Base-by-base conservation (phyloP, 225 moss, liverwort and hornwort species). In the Neckera pumila region DNA sequence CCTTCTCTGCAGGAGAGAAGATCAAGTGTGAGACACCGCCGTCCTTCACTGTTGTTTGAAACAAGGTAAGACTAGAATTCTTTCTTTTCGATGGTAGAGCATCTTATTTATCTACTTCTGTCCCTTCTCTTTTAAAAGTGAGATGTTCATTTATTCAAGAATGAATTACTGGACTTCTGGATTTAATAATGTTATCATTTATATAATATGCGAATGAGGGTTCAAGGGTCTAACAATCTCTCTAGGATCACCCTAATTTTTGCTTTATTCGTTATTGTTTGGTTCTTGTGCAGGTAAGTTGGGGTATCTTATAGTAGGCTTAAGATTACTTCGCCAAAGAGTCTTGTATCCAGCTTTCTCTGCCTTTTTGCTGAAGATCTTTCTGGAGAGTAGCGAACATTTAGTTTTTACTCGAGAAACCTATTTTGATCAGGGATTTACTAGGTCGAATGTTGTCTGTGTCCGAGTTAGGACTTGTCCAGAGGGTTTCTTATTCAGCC, bases 261-360 rank as follows among this genome's bases (percentile, higher is more conserved):
- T 60, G 38, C 23, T 89, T 80, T 10, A 38, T 89, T 33, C 60
- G 81, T 47, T 87, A 26, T 56, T 85, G 86, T 82, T 87, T 85
- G 51, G 80, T 65, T 84, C 81, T 80, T 92, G 81, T 89, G 93
- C 92, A 93, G 93, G 93, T 93, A 91, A 92, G 93, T 93, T 89
- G 83, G 90, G 87, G 86, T 80, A 49, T 79, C 58, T 85, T 92
- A 89, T 82, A 40, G 62, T 89, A 88, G 84, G 86, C 64, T 87
- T 81, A 75, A 88, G 84, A 89, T 88, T 92, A 71, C 76, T 80
- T 90, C 66, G 88, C 83, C 89, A 90, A 90, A 87, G 88, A 90
- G 92, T 92, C 90, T 92, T 89, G 90, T 90, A 93, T 92, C 92
- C 90, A 90, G 89, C 89, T 89, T 92, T 93, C 85, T 92, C 92